These are phyloP conservation scores for Pythium brassicae DNA, from an alignment of 352 stramenopile genomes.

Conservation along the genomic window DNA sequence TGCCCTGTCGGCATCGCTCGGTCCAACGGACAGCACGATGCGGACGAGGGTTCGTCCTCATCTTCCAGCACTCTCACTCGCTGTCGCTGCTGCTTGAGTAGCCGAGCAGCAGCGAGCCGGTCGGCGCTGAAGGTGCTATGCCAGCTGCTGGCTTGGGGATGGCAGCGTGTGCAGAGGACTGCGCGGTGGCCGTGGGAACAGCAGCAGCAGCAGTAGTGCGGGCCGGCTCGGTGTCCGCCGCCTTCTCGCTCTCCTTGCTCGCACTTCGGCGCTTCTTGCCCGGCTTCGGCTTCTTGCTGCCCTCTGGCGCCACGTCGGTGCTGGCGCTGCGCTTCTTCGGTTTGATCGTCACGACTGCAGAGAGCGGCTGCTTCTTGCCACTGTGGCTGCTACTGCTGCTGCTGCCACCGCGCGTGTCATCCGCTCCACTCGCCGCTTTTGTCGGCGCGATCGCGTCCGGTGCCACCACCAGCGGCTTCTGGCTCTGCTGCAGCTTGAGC, in stretches of 20 bases:
- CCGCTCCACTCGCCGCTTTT: neutral
- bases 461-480: constrained; percentile 28
- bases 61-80: too few species aligned
- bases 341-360: constrained; percentile 35
- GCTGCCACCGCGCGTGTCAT: neutral
- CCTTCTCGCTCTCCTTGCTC: neutral
- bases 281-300: constrained; percentile 19
- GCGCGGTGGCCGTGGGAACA: neutral
- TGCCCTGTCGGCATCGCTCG: too few species aligned
- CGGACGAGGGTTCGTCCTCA: too few species aligned
- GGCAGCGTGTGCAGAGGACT: neutral
- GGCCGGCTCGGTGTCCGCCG: neutral
- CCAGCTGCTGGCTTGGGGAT: constrained; percentile 3
- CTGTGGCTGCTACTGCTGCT: neutral
- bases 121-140: neutral
- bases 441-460: constrained; percentile 5
- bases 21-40: too few species aligned
- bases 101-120: constrained; percentile 26
- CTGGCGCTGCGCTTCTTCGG: constrained; percentile 41
- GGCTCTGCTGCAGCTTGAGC: constrained; percentile 41
- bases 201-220: too few species aligned
- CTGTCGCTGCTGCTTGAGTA: constrained; percentile 51
- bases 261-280: constrained; percentile 12
- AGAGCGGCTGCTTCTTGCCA: constrained; percentile 12
- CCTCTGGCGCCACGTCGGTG: neutral